Evolutionary conservation across 2,329 filamentous ascomycete genomes (phyloP).

Genomic region (Penicillium sp.): DNA sequence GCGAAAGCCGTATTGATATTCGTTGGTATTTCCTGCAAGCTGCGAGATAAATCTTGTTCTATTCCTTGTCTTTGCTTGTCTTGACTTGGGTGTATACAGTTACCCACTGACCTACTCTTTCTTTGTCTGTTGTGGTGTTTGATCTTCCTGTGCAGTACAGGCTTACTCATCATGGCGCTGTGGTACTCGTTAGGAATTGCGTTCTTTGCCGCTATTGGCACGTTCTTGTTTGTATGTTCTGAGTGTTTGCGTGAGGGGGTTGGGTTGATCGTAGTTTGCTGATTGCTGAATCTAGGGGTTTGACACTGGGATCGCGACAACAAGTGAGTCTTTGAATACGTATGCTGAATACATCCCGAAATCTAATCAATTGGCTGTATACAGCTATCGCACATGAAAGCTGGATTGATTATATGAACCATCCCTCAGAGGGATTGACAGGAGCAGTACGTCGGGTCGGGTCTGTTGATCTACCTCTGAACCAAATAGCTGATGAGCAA

Average conservation of each 20-base stretch:
- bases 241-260: background rate
- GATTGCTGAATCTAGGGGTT: conserved; percentile 49
- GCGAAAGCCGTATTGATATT: conserved; percentile 16
- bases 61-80: background rate
- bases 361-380: background rate
- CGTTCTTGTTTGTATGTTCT: conserved; percentile 56
- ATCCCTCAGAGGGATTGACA: conserved; percentile 57
- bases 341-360: background rate
- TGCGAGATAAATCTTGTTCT: background rate
- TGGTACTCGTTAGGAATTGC: conserved; percentile 55
- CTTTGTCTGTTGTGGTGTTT: background rate
- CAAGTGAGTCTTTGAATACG: conserved; percentile 45
- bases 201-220: conserved; percentile 60
- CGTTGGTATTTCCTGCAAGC: background rate
- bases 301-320: conserved; percentile 62
- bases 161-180: conserved; percentile 29
- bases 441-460: conserved; percentile 47
- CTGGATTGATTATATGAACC: conserved; percentile 60
- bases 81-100: background rate
- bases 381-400: conserved; percentile 60
- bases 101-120: background rate
- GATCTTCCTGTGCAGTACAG: background rate
- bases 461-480: no score
- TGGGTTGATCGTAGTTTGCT: background rate
- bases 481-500: background rate